Evolutionary conservation across 768 basidiomycete species (phyloP).

Genomic region (Kwoniella sp.): DNA sequence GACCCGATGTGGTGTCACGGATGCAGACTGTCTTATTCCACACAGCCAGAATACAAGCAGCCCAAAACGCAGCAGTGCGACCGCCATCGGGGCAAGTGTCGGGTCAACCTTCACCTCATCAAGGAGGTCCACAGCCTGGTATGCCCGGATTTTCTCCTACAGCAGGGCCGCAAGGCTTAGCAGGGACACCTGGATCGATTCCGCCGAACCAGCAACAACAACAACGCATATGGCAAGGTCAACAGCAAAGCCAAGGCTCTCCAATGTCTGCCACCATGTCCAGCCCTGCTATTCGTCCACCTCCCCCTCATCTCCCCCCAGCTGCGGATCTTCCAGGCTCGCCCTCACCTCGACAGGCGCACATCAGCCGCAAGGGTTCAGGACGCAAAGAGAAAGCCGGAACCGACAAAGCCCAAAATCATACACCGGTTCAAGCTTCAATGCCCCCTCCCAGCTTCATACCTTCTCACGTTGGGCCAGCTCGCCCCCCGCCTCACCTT

Average conservation of each 20-base stretch:
- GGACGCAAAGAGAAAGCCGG: conserved; percentile 6
- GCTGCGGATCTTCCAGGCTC: conserved; percentile 18
- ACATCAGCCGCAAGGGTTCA: conserved; percentile 1
- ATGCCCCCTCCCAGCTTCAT: conserved; percentile 27
- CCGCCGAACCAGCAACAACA: conserved; percentile 16
- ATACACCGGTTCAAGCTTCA: conserved; percentile 23
- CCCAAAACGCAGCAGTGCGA: conserved; percentile 8
- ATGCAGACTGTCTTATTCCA: conserved; percentile 38
- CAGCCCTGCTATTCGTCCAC: conserved; percentile 27
- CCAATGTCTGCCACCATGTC: conserved; percentile 7
- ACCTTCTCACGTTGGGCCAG: conserved; percentile 12
- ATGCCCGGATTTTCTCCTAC: conserved; percentile 7
- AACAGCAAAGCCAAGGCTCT: conserved; percentile 18
- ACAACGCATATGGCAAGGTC: conserved; percentile 18
- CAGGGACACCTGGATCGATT: not conserved
- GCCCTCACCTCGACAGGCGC: not conserved
- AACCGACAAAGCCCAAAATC: conserved; percentile 15
- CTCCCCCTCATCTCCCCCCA: conserved; percentile 26
- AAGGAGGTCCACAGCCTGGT: not conserved
- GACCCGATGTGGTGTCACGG: conserved; percentile 32
- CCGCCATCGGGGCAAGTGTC: not conserved
- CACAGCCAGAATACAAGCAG: conserved; percentile 18
- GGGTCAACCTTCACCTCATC: conserved; percentile 2
- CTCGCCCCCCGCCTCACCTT: conserved; percentile 7
- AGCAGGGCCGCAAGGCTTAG: conserved; percentile 5